Evolutionary conservation across 2,329 filamentous ascomycete species (phyloP), one percentile per base, ranked within the genome.

Genomic region (Colletotrichum liriopes): DNA sequence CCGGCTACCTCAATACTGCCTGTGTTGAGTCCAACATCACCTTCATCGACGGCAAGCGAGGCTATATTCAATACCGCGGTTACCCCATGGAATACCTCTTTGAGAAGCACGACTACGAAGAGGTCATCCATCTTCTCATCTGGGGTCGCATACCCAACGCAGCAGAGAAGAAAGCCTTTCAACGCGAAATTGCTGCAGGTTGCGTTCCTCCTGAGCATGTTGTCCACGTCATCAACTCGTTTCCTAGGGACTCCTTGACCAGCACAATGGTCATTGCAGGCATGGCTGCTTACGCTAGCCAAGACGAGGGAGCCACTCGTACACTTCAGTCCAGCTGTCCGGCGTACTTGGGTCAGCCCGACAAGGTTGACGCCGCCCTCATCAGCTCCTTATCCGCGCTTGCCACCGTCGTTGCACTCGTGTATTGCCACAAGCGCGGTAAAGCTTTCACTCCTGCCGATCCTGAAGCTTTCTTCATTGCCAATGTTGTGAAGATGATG

Each of bases 401-500:
- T 6, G 66, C 66, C 29, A 58, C 54, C 16, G 66, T 69, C 26
- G 66, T 69, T n/a, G 60, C 60, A 18, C 66, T 69, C 18, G 61
- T 39, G 11, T 81, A 83, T 77, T 81, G 84, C 71, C 83, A 85
- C 73, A 79, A 81, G 41, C 79, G 79, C 60, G 78, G 78, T n/a
- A 77, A 75, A 16, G 67, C 77, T 6, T 83, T 86, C 75, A 80
- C 77, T 18, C 75, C 77, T 0, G 79, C 83, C 1, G 76, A 80
- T 9, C 58, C 76, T 0, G 74, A 79, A 6, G 77, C 73, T 2
- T 78, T 77, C 0, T 83, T 83, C 65, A 77, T 83, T 16, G 82
- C 84, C 26, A 88, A 88, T 70, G 72, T 87, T 12, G 78, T 88
- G 78, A 52, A 59, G 18, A 69, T 65, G 60, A 69, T 69, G 66